A percentile compares a stretch with the other conserved stretches of the same genome.
Evolutionary conservation across 257 asterid genomes (phyloP).

Genomic region (Cordia subcordata): DNA sequence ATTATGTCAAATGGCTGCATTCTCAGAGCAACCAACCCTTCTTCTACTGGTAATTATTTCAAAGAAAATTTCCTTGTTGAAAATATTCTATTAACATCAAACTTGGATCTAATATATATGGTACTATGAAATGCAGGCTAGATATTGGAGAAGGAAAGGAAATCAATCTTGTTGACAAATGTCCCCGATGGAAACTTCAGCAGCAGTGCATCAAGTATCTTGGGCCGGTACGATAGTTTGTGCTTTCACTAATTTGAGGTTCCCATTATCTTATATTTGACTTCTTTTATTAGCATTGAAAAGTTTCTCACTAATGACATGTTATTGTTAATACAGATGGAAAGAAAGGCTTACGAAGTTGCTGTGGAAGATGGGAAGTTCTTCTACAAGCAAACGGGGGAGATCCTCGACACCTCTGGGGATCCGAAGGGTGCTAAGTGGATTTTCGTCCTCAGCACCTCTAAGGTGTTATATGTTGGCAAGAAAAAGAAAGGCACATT

Average conservation of each 20-base stretch:
- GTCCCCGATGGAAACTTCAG: slow-evolving; percentile 86
- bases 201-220: slow-evolving; percentile 96
- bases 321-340: slow-evolving; percentile 45
- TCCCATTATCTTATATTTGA: too few species aligned
- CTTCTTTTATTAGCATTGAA: too few species aligned
- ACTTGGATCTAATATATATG: slow-evolving; percentile 11
- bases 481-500: slow-evolving; percentile 80
- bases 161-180: slow-evolving; percentile 62
- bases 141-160: slow-evolving; percentile 96
- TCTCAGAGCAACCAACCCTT: slow-evolving; percentile 92
- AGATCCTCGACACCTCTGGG: slow-evolving; percentile 50
- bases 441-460: slow-evolving; percentile 92
- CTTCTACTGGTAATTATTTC: slow-evolving; percentile 72
- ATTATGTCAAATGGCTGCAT: slow-evolving; percentile 71
- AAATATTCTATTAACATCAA: neutral
- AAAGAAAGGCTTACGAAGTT: slow-evolving; percentile 77
- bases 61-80: neutral
- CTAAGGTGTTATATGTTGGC: slow-evolving; percentile 71
- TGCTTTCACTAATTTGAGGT: neutral
- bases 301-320: slow-evolving; percentile 5
- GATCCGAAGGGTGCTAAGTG: slow-evolving; percentile 77
- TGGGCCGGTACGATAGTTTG: slow-evolving; percentile 58
- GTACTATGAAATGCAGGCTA: slow-evolving; percentile 44
- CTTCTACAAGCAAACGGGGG: slow-evolving; percentile 48
- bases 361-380: slow-evolving; percentile 67